Conservation (phyloP, 1,284 basidiomycete genomes). For the Boletus semigastroideus region DNA sequence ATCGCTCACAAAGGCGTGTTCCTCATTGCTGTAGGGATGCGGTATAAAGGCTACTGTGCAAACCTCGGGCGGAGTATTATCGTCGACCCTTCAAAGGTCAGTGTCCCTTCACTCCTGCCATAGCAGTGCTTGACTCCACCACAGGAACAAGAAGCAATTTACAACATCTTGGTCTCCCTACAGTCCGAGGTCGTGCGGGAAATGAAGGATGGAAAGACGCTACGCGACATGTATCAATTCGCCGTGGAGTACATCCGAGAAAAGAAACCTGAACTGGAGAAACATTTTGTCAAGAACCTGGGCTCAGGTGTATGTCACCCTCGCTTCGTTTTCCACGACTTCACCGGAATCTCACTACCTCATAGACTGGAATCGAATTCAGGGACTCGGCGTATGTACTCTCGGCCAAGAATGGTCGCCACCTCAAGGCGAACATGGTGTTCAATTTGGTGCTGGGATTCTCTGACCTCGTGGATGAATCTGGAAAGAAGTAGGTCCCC, state of each 20-base stretch:
- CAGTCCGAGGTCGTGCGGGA: slow-evolving; percentile 77
- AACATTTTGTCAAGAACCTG: slow-evolving; percentile 84
- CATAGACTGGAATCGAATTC: slow-evolving; percentile 91
- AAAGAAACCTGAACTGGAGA: slow-evolving; percentile 81
- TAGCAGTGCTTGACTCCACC: slow-evolving; percentile 4
- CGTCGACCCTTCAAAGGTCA: slow-evolving; percentile 87
- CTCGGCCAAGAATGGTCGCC: slow-evolving; percentile 75
- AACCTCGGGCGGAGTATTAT: slow-evolving; percentile 94
- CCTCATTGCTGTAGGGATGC: slow-evolving; percentile 84
- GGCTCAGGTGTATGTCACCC: slow-evolving; percentile 76
- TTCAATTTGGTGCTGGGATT: slow-evolving; percentile 87
- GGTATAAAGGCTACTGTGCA: slow-evolving; percentile 92
- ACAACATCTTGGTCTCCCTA: slow-evolving; percentile 75
- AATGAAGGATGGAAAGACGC: slow-evolving; percentile 79
- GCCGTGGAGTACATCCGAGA: slow-evolving; percentile 73
- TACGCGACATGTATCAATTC: slow-evolving; percentile 80
- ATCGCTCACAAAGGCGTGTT: slow-evolving; percentile 92
- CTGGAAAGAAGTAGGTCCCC: slow-evolving; percentile 66
- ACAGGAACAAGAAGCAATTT: slow-evolving; percentile 88
- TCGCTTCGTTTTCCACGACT: background rate
- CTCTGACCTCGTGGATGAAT: slow-evolving; percentile 74
- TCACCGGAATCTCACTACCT: slow-evolving; percentile 1
- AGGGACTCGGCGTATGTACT: slow-evolving; percentile 87
- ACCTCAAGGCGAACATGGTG: slow-evolving; percentile 80
- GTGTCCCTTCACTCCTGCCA: slow-evolving; percentile 18